Evolutionary conservation across 2,329 filamentous ascomycete species (phyloP), one percentile per base, ranked within the genome.

Genomic region (Epichloe coenophiala): DNA sequence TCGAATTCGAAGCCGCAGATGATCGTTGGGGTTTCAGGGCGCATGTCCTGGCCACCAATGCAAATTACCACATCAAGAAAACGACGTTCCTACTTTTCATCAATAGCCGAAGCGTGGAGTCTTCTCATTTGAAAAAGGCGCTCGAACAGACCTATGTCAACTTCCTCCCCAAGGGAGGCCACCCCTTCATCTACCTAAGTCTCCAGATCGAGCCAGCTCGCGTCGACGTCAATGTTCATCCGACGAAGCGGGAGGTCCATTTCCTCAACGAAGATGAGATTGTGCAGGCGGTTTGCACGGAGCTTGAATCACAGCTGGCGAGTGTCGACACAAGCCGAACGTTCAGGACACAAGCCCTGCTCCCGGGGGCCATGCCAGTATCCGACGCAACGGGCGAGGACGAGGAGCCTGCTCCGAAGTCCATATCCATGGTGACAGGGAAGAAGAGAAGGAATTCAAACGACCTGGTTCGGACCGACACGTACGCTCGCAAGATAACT

Each of bases 181-280:
- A 95, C 62, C 93, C 62, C 0, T 98, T 97, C 63, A 74, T 91
- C 51, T 98, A 98, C 62, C 74, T 98, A 27, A 93, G 84, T 61
- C 75, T 98, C 2, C 86, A 95, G 53, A 95, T 98, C 51, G 90
- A 97, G 58, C 91, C 93, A 1, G 81, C 85, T 27, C 77, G 91
- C 49, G 88, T 98, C 4, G 93, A 98, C 65, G 94, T 98, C 62
- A 98, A 98, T 59, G 86, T 98, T 1, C 93, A 98, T 65, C 93
- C 93, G 0, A 98, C 93, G 0, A 98, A 98, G 66, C 78, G 88
- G 47, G 91, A 98, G 63, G 93, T 98, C 19, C 93, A 97, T 61
- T 97, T 98, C 59, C 74, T 98, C 21, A 95, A 97, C 54, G 93
- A 98, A 64, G 93, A 98, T 56, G 93, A 98, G 59, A 95, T 98